Evolutionary conservation across 345 rosid genomes (phyloP).

Genomic region (Toxicodendron radicans): DNA sequence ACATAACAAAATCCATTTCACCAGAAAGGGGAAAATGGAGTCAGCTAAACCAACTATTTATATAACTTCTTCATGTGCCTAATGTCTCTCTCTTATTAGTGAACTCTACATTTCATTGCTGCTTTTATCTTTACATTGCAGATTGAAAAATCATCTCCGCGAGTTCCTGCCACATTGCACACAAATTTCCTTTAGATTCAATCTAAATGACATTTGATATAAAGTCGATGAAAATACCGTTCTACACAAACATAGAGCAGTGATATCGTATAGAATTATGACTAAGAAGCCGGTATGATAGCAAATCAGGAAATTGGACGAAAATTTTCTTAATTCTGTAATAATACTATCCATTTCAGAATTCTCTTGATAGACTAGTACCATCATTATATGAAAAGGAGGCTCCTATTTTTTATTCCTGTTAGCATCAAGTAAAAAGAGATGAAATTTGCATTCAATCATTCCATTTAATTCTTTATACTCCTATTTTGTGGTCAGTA

Average conservation of each 20-base stretch:
- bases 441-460: background rate
- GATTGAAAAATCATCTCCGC: conserved; percentile 95
- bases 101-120: background rate
- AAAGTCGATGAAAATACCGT: background rate
- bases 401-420: background rate
- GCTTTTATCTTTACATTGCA: conserved; percentile 34
- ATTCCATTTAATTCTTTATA: background rate
- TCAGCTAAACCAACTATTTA: background rate
- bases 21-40: background rate
- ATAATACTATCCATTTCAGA: background rate
- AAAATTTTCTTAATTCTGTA: background rate
- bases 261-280: background rate
- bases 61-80: conserved; percentile 1
- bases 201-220: background rate
- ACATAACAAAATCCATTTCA: background rate
- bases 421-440: background rate
- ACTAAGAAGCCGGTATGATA: background rate
- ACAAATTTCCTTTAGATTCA: conserved; percentile 9
- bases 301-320: background rate
- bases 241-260: background rate
- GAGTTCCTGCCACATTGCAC: conserved; percentile 63
- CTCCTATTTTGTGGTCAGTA: background rate
- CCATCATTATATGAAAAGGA: background rate
- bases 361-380: background rate
- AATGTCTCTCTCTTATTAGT: conserved; percentile 5